Evolutionary conservation across 108 stramenopile genomes (phyloP), one percentile per base, ranked within the genome.

Genomic region (Craspedostauros australis): DNA sequence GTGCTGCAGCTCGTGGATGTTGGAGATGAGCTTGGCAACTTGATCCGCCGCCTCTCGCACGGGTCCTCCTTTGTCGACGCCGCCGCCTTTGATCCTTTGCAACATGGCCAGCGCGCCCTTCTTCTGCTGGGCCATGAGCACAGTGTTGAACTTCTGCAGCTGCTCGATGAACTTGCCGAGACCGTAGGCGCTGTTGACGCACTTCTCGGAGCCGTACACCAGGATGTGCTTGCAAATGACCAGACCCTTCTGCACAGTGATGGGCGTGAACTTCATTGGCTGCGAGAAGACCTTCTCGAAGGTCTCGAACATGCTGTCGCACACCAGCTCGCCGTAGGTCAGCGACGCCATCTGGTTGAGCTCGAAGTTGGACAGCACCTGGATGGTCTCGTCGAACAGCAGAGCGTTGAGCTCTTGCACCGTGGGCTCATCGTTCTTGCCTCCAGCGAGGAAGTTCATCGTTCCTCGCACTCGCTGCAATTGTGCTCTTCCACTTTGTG

Each of bases 311-410:
- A 83, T 61, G 31, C 62, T 66, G 45, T 78, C 82, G 32, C 68
- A 72, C 2, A 71, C 49, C 14, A 57, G 34, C 18, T 75, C 73
- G 21, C 62, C 54, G 62, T 78, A 83, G 11, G 82, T 75, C 26
- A 76, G 46, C 36, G 68, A 70, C 11, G 82, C 82, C 14, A 78
- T 34, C 29, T 70, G 73, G 45, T 83, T 83, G 30, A 83, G 38
- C 39, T 83, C 76, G 41, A 77, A 77, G 38, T 60, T 66, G 0
- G 69, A 60, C 11, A 83, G 14, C 24, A 79, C 68, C 34, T 77
- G 73, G 5, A 68, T 47, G 31, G 32, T 18, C 11, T 83, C 77
- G 28, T 83, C 67, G 50, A 58, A 51, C 12, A 82, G 42, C 9
- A 75, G 14, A 3, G 41, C 46, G 11, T 55, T 32, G 1, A 73